Conservation (phyloP, 108 stramenopile genomes). For the Chaetoceros tenuissimus region DNA sequence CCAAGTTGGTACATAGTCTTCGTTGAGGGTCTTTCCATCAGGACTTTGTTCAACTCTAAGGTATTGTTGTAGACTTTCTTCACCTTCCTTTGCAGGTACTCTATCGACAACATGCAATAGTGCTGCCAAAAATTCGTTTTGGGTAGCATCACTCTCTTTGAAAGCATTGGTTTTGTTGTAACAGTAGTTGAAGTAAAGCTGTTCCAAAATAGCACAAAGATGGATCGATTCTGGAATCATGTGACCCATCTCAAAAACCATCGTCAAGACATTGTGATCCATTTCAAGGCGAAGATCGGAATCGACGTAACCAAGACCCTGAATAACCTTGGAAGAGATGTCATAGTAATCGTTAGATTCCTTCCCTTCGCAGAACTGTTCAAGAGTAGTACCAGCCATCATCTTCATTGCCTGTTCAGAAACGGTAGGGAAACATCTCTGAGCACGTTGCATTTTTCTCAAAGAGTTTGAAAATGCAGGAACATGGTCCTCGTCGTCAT, state of each 20-base stretch:
- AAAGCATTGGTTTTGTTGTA: constrained; percentile 81
- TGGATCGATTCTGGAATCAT: constrained; percentile 72
- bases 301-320: constrained; percentile 72
- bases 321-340: constrained; percentile 53
- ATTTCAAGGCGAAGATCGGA: constrained; percentile 63
- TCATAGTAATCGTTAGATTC: constrained; percentile 53
- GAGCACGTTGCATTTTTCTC: constrained; percentile 61
- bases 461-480: constrained; percentile 58
- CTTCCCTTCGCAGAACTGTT: constrained; percentile 70
- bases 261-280: constrained; percentile 79
- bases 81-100: constrained; percentile 60
- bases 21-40: constrained; percentile 60
- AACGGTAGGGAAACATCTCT: constrained; percentile 73
- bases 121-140: constrained; percentile 80
- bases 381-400: constrained; percentile 69
- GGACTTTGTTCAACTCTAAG: constrained; percentile 45
- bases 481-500: constrained; percentile 40
- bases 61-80: constrained; percentile 72
- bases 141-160: constrained; percentile 76
- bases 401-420: constrained; percentile 75
- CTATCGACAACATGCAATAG: constrained; percentile 83
- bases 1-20: constrained; percentile 66
- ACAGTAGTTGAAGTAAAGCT: constrained; percentile 70
- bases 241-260: constrained; percentile 83
- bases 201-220: constrained; percentile 64